A percentile compares a stretch with the other conserved stretches of the same genome.
Evolutionary conservation across 352 stramenopile species (phyloP).

Genomic region (Globisporangium middletonii): DNA sequence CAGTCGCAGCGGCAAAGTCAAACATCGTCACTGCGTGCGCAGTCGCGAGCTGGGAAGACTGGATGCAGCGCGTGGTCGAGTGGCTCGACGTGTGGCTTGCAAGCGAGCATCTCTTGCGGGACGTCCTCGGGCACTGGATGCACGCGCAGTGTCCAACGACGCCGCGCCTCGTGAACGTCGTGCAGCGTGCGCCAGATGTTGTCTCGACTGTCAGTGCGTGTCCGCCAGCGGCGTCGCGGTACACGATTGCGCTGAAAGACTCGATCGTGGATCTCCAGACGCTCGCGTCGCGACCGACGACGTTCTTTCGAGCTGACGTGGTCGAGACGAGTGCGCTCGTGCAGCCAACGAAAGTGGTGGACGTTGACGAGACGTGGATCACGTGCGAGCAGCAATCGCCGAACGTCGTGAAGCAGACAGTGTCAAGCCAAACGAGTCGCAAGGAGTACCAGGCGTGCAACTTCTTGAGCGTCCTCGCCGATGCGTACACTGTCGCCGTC

Average conservation of each 20-base stretch:
- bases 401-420: slow-evolving; percentile 22
- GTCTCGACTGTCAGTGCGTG: slow-evolving; percentile 21
- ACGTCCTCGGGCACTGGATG: slow-evolving; percentile 65
- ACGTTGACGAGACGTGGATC: slow-evolving; percentile 33
- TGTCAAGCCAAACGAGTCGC: slow-evolving; percentile 19
- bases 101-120: slow-evolving; percentile 47
- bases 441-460: slow-evolving; percentile 48
- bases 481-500: slow-evolving; percentile 5
- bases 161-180: slow-evolving; percentile 13
- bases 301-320: slow-evolving; percentile 42
- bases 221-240: slow-evolving; percentile 12
- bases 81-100: slow-evolving; percentile 48
- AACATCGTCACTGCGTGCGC: slow-evolving; percentile 22
- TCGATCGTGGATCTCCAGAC: slow-evolving; percentile 33
- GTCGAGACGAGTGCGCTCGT: slow-evolving; percentile 35
- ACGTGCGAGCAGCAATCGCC: slow-evolving; percentile 20
- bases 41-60: slow-evolving; percentile 31
- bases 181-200: slow-evolving; percentile 11
- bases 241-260: slow-evolving; percentile 23
- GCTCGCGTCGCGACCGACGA: slow-evolving; percentile 32
- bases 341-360: slow-evolving; percentile 29
- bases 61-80: slow-evolving; percentile 49
- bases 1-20: slow-evolving; percentile 11
- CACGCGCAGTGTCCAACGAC: slow-evolving; percentile 43
- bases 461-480: slow-evolving; percentile 32